Percentiles rank a stretch among this genome's conserved stretches.
These are phyloP conservation scores for Eimeria sp. DNA, from an alignment of 169 alveolate species.

Conservation along the genomic window DNA sequence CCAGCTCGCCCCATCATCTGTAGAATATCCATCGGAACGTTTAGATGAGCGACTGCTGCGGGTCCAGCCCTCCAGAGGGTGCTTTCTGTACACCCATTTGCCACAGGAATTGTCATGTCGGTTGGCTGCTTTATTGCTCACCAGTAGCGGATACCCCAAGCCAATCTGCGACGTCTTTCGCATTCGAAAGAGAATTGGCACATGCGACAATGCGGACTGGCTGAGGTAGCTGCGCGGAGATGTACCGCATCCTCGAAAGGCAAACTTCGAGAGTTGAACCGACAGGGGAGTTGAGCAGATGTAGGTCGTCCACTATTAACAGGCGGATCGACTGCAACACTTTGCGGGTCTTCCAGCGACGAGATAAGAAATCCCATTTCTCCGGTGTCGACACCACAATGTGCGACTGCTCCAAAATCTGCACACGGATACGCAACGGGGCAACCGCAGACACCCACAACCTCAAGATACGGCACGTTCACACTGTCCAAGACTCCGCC, in stretches of 20 bases:
- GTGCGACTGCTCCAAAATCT: conserved; percentile 86
- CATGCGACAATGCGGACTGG: conserved; percentile 88
- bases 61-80: background rate
- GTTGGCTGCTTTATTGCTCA: conserved; percentile 1
- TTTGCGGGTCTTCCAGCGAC: conserved; percentile 92
- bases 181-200: conserved; percentile 88
- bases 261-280: conserved; percentile 94
- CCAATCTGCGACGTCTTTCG: conserved; percentile 89
- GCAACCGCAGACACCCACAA: background rate
- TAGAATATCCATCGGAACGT: conserved; percentile 94
- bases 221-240: conserved; percentile 92
- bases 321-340: conserved; percentile 90
- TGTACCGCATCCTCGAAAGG: conserved; percentile 97
- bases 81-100: background rate
- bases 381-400: conserved; percentile 88
- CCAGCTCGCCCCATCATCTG: conserved; percentile 99
- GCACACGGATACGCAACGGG: conserved; percentile 44
- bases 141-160: conserved; percentile 88
- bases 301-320: conserved; percentile 97
- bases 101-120: background rate
- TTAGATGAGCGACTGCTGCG: background rate
- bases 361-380: conserved; percentile 86
- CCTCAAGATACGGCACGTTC: background rate
- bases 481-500: background rate
- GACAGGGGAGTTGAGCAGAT: conserved; percentile 90